Base-by-base conservation (phyloP, 257 asterid genomes). In the Eucommia ulmoides region DNA sequence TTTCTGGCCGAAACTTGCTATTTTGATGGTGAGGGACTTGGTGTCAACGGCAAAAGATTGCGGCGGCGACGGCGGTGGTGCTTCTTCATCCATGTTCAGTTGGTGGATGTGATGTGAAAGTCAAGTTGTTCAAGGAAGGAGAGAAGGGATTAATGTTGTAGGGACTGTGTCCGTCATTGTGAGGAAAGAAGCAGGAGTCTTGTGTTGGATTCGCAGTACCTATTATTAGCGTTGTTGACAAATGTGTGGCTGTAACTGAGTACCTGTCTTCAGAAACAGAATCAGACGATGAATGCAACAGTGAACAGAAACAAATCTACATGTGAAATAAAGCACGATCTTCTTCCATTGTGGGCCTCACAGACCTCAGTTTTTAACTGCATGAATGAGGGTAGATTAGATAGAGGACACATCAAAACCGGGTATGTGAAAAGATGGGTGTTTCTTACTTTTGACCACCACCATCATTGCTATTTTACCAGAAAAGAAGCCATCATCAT, bases 301-400 rank as follows among this genome's bases (percentile, higher is more conserved):
- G 52, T 65, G 54, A 64, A 57, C 50, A 70, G 55, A 52, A 49
- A 64, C 65, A 58, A 55, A 65, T 68, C 61, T 53, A 74, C 79
- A 75, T 69, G 83, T 79, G 80, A 69, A 68, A 55, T 63, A 58
- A 71, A 58, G 73, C 50, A 71, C 68, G 76, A 53, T 76, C 81
- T 67, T 72, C 82, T 73, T 67, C 60, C 54, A 70, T 23, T n/a
- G 96, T 77, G 96, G 96, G 94, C 79, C 92, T 60, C n/a, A n/a
- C n/a, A n/a, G n/a, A n/a, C n/a, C n/a, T n/a, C n/a, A n/a, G n/a
- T n/a, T n/a, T n/a, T n/a, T n/a, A n/a, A n/a, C n/a, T n/a, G n/a
- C n/a, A n/a, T n/a, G n/a, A n/a, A n/a, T n/a, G n/a, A n/a, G n/a
- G n/a, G n/a, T n/a, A n/a, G n/a, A n/a, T n/a, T n/a, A n/a, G n/a